Evolutionary conservation across 306 rosid genomes (phyloP).

Genomic region (Inga oerstediana): DNA sequence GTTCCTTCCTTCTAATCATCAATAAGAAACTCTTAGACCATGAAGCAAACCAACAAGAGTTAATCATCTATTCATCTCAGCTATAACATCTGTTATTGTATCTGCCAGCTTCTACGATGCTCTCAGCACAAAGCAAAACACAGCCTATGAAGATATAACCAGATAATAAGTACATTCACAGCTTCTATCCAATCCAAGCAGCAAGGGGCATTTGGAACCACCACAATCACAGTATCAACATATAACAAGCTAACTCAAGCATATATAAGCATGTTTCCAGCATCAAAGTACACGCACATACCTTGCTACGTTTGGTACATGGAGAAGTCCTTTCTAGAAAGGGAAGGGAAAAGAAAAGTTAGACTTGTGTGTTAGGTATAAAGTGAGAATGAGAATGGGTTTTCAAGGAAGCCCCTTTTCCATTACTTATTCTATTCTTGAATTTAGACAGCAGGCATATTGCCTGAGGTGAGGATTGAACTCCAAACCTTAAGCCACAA

Average conservation of each 20-base stretch:
- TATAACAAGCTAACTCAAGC: not conserved
- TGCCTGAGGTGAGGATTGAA: too few relatives aligned
- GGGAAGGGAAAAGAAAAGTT: too few relatives aligned
- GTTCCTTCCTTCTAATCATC: too few relatives aligned
- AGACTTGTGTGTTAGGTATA: too few relatives aligned
- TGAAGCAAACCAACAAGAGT: not conserved
- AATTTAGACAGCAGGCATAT: too few relatives aligned
- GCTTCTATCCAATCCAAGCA: not conserved
- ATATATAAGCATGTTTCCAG: not conserved
- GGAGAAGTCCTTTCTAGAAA: too few relatives aligned
- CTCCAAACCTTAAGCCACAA: too few relatives aligned
- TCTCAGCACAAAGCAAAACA: not conserved
- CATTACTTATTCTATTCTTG: too few relatives aligned
- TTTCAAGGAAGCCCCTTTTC: too few relatives aligned
- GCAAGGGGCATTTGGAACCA: not conserved
- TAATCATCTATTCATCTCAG: not conserved
- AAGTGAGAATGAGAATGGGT: too few relatives aligned
- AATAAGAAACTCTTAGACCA: not conserved
- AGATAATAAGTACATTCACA: not conserved
- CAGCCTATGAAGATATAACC: not conserved
- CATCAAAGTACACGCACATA: too few relatives aligned
- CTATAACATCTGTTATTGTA: not conserved
- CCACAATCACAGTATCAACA: not conserved
- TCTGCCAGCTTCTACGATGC: not conserved
- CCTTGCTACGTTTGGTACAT: too few relatives aligned